Base-by-base conservation (phyloP, 495 filamentous ascomycete species). In the Beverwykella pulmonaria region DNA sequence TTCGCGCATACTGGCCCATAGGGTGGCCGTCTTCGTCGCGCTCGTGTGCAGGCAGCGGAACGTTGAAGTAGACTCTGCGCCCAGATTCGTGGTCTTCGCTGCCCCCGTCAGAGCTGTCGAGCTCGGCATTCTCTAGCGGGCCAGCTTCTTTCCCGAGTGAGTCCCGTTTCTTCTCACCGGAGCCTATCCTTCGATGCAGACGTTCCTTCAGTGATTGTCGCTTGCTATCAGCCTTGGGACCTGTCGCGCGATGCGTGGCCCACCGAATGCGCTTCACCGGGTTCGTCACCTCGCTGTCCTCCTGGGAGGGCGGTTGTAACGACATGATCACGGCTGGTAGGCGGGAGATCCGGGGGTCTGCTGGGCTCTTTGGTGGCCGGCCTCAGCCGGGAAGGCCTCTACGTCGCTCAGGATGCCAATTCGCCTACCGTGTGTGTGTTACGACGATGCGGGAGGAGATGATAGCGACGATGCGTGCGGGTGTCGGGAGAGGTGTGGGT, bases 21-120 rank as follows among this genome's bases (percentile, higher is more conserved):
- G 92, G 89, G 50, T 85, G 83, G 19, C 92, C 93, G 20, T 96
- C 87, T 58, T 96, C 92, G 72, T 98, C 92, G 62, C 88, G 82
- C 66, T 89, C 85, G n/a, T 86, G 82, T 47, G 84, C 81, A 0
- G 94, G 92, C 59, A 98, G 80, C 19, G 92, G 88, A 14, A 88
- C 75, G 77, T 96, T 96, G 84, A 97, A 96, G 79, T 88, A 97
- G 56, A 99, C 78, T 50, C 77, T 82, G 68, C 85, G 73, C 53
- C 81, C 78, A 32, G 58, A n/a, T 39, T 64, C 72, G 14, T 68
- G 75, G 41, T 75, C 76, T 32, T 75, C 73, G 52, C 73, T 77
- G 36, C 77, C 75, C 12, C 73, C 69, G 34, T 79, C 75, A 25
- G 73, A 74, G 34, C 68, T 74, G 81, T 76, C 54, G 71, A 75